Base-by-base conservation (phyloP, 2,329 filamentous ascomycete species). In the Stromatinia cepivora region DNA sequence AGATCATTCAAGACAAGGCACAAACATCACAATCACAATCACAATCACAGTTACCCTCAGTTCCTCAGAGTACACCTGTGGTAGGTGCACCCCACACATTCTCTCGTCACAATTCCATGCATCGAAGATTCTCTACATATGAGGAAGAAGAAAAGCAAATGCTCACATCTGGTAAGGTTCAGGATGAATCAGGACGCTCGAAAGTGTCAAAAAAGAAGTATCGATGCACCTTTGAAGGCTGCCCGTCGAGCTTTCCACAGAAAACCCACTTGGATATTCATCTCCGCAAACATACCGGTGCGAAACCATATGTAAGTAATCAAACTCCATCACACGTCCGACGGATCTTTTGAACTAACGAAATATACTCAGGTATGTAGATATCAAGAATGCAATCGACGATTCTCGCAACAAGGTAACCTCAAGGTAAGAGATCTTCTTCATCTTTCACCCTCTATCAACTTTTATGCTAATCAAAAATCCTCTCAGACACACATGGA, bases 221-320 rank as follows among this genome's bases (percentile, higher is more conserved):
- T 78, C 81, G 86, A 25, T 99, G 95, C 80, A 86, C 85, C 28
- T 84, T 93, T 52, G 85, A 88, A 10, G 87, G 87, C 53, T 98
- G 94, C 79, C 84, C 85, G 74, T 96, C 95, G 82, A 88, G 86
- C 71, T 98, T 97, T 79, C 88, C 88, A 70, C 94, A 98, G 78
- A 97, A 94, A 81, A 97, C 94, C 1, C 94, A 98, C 76, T 85
- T 97, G 15, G 91, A 95, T 71, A 97, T 96, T 62, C 95, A 99
- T 79, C 89, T 87, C 58, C 87, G 94, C 73, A 90, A 91, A 6
- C 95, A 99, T 80, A 97, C 92, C 2, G 95, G 95, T 22, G 88
- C 91, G 67, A 95, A 93, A 79, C 94, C 94, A 71, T 97, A 94
- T 79, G 91, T 97, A 82, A 84, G 92, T 83, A 54, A n/a, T 34